A percentile compares a stretch with the other conserved stretches of the same genome.
Evolutionary conservation across 78 protist genomes (phyloP).

Genomic region (Monosiga brevicollis): DNA sequence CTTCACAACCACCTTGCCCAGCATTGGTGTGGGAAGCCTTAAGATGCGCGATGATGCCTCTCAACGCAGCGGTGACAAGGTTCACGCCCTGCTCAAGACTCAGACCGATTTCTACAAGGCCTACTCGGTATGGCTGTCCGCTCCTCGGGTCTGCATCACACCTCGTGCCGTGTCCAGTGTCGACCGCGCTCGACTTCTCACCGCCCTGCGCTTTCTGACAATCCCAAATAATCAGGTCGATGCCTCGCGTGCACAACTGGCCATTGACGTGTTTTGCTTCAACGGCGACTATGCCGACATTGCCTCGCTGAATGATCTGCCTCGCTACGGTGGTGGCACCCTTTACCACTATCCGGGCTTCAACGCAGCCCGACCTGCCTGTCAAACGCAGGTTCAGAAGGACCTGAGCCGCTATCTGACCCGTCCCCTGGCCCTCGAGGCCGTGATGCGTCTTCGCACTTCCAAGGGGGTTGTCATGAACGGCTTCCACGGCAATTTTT

Average conservation of each 20-base stretch:
- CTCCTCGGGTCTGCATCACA: no score
- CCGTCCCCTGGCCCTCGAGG: constrained; percentile 29
- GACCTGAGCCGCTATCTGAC: constrained; percentile 13
- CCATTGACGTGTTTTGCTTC: not conserved
- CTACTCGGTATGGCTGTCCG: no score
- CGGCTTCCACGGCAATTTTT: constrained; percentile 31
- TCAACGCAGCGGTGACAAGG: constrained; percentile 1
- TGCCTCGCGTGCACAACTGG: not conserved
- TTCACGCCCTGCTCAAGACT: no score
- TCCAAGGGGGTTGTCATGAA: not conserved
- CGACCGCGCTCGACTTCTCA: no score
- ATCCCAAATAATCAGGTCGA: no score
- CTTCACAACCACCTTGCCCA: constrained; percentile 6
- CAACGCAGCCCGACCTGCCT: constrained; percentile 7
- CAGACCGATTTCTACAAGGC: no score
- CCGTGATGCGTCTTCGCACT: constrained; percentile 37
- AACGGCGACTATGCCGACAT: not conserved
- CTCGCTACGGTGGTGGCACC: not conserved
- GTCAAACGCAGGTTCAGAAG: not conserved
- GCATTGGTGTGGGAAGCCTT: constrained; percentile 4
- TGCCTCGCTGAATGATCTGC: not conserved
- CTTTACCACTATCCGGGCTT: constrained; percentile 13
- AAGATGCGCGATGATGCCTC: not conserved
- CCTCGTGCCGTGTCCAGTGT: no score
- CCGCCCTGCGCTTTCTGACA: no score